Base-by-base conservation (phyloP, 2,329 filamentous ascomycete genomes). In the Cryoendolithus antarcticus region DNA sequence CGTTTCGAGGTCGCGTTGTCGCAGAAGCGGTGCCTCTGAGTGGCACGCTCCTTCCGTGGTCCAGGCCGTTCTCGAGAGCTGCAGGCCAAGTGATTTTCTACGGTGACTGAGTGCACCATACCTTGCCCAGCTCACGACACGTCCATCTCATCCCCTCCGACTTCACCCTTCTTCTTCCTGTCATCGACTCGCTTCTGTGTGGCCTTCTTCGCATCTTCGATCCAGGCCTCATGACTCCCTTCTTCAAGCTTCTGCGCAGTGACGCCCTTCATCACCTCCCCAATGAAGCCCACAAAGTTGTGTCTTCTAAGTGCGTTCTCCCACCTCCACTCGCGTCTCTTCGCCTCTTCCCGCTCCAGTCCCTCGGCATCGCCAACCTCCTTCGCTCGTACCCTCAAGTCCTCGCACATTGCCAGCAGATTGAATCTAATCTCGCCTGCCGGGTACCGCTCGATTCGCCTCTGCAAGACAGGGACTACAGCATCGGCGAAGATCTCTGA, bases 281-380 rank as follows among this genome's bases (percentile, higher is more conserved):
- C 86, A 3, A 89, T 82, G 54, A 98, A 95, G 0, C 86, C 89
- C 1, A 98, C 84, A 66, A 98, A 98, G 62, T 98, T 98, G 62
- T 94, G 89, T 52, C 83, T 70, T 44, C 91, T 68, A 54, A 98
- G 68, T 8, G 86, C 82, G 62, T 98, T 98, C 71, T 98, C 91
- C 71, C 91, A 95, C 57, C 78, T 74, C 91, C 91, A 98, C 47
- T 80, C 82, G 42, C 71, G 71, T 38, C 91, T 72, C 74, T 93
- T 94, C 56, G 74, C 71, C 65, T 89, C 76, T 70, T 96, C 88
- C 39, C 80, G 70, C 48, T 76, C 77, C 49, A 96, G 62, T 61
- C 78, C 68, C 56, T 94, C 88, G 32, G 65, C 58, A 62, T 98
- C 91, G 34, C 88, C 88, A 47, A 91, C 75, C 60, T 93, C 84